phyloP scores from a whole-genome alignment of 306 rosid species.

The Quercus alba region DNA sequence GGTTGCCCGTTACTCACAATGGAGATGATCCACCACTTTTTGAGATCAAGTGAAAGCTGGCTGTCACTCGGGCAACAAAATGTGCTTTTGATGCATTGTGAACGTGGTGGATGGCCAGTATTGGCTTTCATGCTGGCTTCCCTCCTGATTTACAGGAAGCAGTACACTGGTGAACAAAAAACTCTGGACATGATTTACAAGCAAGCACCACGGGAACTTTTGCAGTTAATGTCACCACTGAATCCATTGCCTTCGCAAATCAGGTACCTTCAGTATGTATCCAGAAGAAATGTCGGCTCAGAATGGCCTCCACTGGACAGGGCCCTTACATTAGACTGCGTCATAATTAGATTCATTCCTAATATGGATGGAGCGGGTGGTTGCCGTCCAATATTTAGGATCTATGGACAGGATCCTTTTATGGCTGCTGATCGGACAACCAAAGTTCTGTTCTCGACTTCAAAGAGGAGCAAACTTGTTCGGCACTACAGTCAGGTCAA shows the following conservation, averaged over 20 bases:
- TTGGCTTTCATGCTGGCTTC: constrained; percentile 94
- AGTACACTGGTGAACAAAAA: constrained; percentile 80
- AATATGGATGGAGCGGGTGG: constrained; percentile 81
- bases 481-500: constrained; percentile 82
- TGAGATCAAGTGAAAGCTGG: constrained; percentile 97
- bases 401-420: constrained; percentile 93
- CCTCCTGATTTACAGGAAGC: constrained; percentile 83
- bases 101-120: constrained; percentile 93
- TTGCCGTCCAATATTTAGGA: constrained; percentile 91
- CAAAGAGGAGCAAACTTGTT: constrained; percentile 81
- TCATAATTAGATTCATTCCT: constrained; percentile 79
- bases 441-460: constrained; percentile 88
- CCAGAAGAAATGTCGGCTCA: constrained; percentile 86
- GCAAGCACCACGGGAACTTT: constrained; percentile 87
- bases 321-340: constrained; percentile 84
- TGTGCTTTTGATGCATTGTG: constrained; percentile 88
- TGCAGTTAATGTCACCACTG: constrained; percentile 89
- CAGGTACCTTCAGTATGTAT: constrained; percentile 93
- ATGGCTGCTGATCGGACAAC: constrained; percentile 81
- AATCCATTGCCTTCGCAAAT: constrained; percentile 92
- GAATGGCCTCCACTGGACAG: constrained; percentile 96
- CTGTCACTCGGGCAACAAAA: constrained; percentile 81
- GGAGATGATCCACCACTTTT: constrained; percentile 94
- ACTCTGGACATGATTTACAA: constrained; percentile 89
- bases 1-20: constrained; percentile 93